These are phyloP conservation scores for Uronychia binucleata DNA, from an alignment of 73 alveolate species.

Conservation along the genomic window DNA sequence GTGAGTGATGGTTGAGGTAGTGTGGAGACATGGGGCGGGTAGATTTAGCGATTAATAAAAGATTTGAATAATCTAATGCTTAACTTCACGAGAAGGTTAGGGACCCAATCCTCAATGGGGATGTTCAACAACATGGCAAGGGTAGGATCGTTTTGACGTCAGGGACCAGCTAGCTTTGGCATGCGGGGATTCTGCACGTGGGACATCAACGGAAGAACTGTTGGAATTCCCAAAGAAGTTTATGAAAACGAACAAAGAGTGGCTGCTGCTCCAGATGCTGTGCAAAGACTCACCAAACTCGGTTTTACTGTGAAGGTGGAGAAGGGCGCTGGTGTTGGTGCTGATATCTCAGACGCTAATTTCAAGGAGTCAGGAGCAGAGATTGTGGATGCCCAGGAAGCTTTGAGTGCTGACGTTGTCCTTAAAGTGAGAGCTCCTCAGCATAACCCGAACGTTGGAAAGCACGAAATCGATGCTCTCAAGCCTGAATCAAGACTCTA, in stretches of 20 bases:
- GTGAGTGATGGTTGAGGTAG: too few relatives aligned
- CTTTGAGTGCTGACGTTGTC: conserved; percentile 49
- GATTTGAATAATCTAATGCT: not conserved
- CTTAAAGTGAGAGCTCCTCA: conserved; percentile 63
- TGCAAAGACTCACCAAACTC: conserved; percentile 25
- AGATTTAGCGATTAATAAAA: too few relatives aligned
- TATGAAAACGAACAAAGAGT: conserved; percentile 58
- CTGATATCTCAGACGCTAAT: conserved; percentile 56
- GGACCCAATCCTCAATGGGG: not conserved
- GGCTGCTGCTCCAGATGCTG: conserved; percentile 53
- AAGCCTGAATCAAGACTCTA: not conserved
- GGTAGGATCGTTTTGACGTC: not conserved
- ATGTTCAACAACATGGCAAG: not conserved
- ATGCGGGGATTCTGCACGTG: not conserved
- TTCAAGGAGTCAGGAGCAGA: conserved; percentile 56
- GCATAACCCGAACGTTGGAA: not conserved
- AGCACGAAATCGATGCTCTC: conserved; percentile 16
- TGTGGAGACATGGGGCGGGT: too few relatives aligned
- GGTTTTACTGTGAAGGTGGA: conserved; percentile 52
- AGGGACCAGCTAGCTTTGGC: not conserved
- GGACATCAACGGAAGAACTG: not conserved
- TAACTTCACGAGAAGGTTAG: not conserved
- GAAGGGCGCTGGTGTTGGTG: conserved; percentile 57
- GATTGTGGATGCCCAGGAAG: conserved; percentile 23
- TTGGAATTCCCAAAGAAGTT: conserved; percentile 70